A percentile compares a stretch with the other conserved stretches of the same genome.
Conservation (phyloP, 306 rosid genomes). For the Cucurbita ficifolia region DNA sequence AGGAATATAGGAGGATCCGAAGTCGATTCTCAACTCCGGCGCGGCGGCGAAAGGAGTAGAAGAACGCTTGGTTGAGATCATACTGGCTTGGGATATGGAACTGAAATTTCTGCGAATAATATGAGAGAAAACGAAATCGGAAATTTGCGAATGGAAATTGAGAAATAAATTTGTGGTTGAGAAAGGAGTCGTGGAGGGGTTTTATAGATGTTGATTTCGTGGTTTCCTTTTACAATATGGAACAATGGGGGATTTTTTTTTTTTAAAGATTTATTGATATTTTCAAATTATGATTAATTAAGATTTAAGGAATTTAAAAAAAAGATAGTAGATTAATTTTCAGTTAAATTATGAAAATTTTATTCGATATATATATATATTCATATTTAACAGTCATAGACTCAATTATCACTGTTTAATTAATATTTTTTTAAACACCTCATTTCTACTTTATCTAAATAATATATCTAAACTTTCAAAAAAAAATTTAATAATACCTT, state of each 20-base stretch:
- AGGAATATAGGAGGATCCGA: background rate
- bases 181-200: background rate
- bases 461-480: too few relatives aligned
- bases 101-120: background rate
- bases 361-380: too few relatives aligned
- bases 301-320: too few relatives aligned
- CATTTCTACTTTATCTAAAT: too few relatives aligned
- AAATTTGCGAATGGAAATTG: background rate
- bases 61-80: background rate
- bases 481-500: too few relatives aligned
- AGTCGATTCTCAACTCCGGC: background rate
- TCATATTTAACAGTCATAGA: too few relatives aligned
- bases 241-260: background rate
- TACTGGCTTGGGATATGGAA: background rate
- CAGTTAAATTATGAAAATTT: background rate
- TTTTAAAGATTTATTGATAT: too few relatives aligned
- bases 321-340: too few relatives aligned
- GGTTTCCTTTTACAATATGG: background rate
- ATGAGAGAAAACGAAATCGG: background rate
- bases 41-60: background rate
- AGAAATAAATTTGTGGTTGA: background rate
- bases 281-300: too few relatives aligned
- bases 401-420: too few relatives aligned
- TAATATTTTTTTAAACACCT: too few relatives aligned
- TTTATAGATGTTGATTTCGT: background rate